phyloP scores from a whole-genome alignment of 208 protist species.

The Trypanosomatidae sp. region DNA sequence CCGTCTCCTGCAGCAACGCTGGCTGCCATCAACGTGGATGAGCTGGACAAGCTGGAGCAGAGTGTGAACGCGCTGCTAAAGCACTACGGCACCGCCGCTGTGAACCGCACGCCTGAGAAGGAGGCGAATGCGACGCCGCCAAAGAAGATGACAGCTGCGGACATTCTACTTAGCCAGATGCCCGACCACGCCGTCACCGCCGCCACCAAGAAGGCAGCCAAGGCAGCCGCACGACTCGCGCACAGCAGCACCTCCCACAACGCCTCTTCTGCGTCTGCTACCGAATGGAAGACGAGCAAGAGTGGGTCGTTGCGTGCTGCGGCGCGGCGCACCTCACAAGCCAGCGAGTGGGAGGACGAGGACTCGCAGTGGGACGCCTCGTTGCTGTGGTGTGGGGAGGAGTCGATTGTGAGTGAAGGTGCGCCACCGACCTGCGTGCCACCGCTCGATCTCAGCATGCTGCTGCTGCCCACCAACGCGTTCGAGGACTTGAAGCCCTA shows the following conservation, averaged over 20 bases:
- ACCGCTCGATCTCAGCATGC: slow-evolving; percentile 13
- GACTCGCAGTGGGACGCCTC: slow-evolving; percentile 2
- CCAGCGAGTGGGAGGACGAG: background rate
- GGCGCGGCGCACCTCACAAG: too few relatives aligned
- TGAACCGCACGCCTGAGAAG: background rate
- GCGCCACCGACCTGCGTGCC: slow-evolving; percentile 8
- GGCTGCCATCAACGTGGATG: too few relatives aligned
- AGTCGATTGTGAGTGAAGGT: background rate
- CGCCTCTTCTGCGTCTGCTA: too few relatives aligned
- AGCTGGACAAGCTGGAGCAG: slow-evolving; percentile 27
- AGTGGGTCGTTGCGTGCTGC: too few relatives aligned
- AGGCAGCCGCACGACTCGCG: too few relatives aligned
- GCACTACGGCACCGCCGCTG: slow-evolving; percentile 13
- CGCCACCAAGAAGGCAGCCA: background rate
- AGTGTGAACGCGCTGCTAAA: slow-evolving; percentile 20
- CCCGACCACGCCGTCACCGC: background rate
- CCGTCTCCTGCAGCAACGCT: too few relatives aligned
- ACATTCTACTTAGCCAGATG: background rate
- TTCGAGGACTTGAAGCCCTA: slow-evolving; percentile 18
- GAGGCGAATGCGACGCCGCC: background rate
- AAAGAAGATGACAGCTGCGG: slow-evolving; percentile 14
- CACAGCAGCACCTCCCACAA: background rate
- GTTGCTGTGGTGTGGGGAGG: slow-evolving; percentile 9
- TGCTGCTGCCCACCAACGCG: slow-evolving; percentile 12
- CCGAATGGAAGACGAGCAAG: too few relatives aligned